A percentile compares a stretch with the other conserved stretches of the same genome.
Conservation (phyloP, 768 basidiomycete species). For the Phylloporus sp. region DNA sequence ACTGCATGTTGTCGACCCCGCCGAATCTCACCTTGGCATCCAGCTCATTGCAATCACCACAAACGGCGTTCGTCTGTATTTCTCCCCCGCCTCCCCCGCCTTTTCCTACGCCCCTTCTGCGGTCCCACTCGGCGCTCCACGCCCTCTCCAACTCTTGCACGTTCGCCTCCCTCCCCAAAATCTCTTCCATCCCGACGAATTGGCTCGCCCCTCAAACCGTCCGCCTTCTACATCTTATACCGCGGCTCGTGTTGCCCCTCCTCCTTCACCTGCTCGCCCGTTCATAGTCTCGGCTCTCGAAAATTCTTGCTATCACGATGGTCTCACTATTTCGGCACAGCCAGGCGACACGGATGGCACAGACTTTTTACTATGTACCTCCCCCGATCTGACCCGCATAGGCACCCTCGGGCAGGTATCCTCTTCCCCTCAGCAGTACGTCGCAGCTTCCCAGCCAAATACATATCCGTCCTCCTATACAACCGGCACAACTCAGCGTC, state of each 20-base stretch:
- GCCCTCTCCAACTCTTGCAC: slow-evolving; percentile 62
- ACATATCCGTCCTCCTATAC: slow-evolving; percentile 42
- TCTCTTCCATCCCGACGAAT: slow-evolving; percentile 72
- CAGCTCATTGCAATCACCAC: slow-evolving; percentile 79
- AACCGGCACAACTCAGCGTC: slow-evolving; percentile 40
- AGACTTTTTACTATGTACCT: slow-evolving; percentile 69
- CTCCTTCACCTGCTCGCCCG: slow-evolving; percentile 47
- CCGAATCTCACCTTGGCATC: slow-evolving; percentile 63
- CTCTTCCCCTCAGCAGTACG: slow-evolving; percentile 33
- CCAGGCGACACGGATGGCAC: slow-evolving; percentile 67
- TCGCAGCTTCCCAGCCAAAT: slow-evolving; percentile 32
- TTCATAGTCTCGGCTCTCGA: slow-evolving; percentile 57
- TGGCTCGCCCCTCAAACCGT: slow-evolving; percentile 47
- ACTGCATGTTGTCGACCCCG: slow-evolving; percentile 61
- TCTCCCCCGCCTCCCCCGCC: slow-evolving; percentile 49
- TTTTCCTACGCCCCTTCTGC: slow-evolving; percentile 44
- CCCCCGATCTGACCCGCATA: slow-evolving; percentile 71
- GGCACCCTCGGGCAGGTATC: slow-evolving; percentile 66
- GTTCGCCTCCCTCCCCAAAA: slow-evolving; percentile 75
- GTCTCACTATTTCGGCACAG: slow-evolving; percentile 66
- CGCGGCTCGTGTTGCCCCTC: slow-evolving; percentile 37
- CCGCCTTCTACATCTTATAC: slow-evolving; percentile 42
- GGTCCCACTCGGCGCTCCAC: slow-evolving; percentile 24
- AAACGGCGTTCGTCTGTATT: slow-evolving; percentile 83
- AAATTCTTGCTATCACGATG: slow-evolving; percentile 60